A percentile compares a stretch with the other conserved stretches of the same genome.
Evolutionary conservation across 306 rosid species (phyloP).

Genomic region (Arachis hypogaea): DNA sequence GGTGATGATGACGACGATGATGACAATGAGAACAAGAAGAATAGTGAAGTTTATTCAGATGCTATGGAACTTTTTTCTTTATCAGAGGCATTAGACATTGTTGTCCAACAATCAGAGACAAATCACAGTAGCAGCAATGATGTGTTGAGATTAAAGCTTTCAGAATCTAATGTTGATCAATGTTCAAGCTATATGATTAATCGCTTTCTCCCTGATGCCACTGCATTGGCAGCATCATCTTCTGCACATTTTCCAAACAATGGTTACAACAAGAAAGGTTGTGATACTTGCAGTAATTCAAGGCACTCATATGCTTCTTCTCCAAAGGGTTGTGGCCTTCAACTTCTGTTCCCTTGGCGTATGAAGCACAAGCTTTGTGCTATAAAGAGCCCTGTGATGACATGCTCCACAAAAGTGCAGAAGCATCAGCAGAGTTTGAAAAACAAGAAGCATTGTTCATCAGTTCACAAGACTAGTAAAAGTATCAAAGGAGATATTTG

Average conservation of each 20-base stretch:
- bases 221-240: slow-evolving; percentile 75
- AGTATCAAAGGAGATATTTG: slow-evolving; percentile 33
- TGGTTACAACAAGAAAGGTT: slow-evolving; percentile 31
- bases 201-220: slow-evolving; percentile 90
- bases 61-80: slow-evolving; percentile 67
- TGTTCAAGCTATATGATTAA: slow-evolving; percentile 74
- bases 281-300: slow-evolving; percentile 32
- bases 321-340: slow-evolving; percentile 74
- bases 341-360: slow-evolving; percentile 65
- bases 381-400: slow-evolving; percentile 56
- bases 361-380: slow-evolving; percentile 74
- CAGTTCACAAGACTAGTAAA: slow-evolving; percentile 33
- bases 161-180: slow-evolving; percentile 48
- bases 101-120: slow-evolving; percentile 58
- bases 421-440: slow-evolving; percentile 42
- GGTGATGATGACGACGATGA: slow-evolving; percentile 26
- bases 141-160: slow-evolving; percentile 56
- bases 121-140: slow-evolving; percentile 27
- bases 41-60: slow-evolving; percentile 47
- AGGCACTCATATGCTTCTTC: slow-evolving; percentile 50
- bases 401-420: slow-evolving; percentile 43
- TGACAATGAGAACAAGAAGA: background rate
- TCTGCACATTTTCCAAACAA: slow-evolving; percentile 33
- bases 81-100: slow-evolving; percentile 78
- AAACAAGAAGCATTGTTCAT: slow-evolving; percentile 46